These are phyloP conservation scores for Fusarium anguioides DNA, from an alignment of 2,329 filamentous ascomycete species.

Conservation along the genomic window DNA sequence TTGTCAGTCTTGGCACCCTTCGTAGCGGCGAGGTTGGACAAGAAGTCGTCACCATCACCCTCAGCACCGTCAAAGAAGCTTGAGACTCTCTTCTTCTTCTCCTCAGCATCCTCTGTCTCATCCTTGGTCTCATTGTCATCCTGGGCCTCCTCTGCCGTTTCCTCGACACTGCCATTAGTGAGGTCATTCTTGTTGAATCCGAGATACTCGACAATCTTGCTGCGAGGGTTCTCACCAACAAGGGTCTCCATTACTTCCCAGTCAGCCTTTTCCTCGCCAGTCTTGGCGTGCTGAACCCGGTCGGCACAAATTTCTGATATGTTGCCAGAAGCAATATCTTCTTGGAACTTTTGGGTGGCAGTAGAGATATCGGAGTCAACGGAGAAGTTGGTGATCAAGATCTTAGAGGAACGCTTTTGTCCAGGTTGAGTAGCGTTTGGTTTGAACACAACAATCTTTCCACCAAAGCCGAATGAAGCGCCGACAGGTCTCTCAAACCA, in stretches of 20 bases:
- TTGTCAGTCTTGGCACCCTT: constrained; percentile 95
- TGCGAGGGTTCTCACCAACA: constrained; percentile 84
- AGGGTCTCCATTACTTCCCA: constrained; percentile 95
- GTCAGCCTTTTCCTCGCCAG: constrained; percentile 92
- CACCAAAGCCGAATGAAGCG: constrained; percentile 94
- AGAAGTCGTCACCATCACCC: constrained; percentile 83
- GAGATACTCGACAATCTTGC: constrained; percentile 86
- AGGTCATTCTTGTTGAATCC: constrained; percentile 79
- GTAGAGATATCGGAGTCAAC: constrained; percentile 87
- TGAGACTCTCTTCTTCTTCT: constrained; percentile 69
- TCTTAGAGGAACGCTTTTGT: constrained; percentile 76
- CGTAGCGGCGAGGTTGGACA: constrained; percentile 84
- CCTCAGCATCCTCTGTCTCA: constrained; percentile 48
- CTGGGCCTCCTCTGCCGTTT: constrained; percentile 38
- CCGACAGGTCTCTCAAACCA: constrained; percentile 90
- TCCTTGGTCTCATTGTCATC: constrained; percentile 39
- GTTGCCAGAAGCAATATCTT: constrained; percentile 81
- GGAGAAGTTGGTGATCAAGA: constrained; percentile 88
- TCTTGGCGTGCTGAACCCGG: constrained; percentile 78
- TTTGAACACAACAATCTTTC: constrained; percentile 84
- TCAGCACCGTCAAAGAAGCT: constrained; percentile 80
- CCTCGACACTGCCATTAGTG: constrained; percentile 59
- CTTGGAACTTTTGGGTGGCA: constrained; percentile 88
- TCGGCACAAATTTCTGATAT: constrained; percentile 82
- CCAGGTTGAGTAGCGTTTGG: constrained; percentile 67